These are phyloP conservation scores for Liquidambar formosana DNA, from an alignment of 164 flowering plant genomes.

Conservation along the genomic window DNA sequence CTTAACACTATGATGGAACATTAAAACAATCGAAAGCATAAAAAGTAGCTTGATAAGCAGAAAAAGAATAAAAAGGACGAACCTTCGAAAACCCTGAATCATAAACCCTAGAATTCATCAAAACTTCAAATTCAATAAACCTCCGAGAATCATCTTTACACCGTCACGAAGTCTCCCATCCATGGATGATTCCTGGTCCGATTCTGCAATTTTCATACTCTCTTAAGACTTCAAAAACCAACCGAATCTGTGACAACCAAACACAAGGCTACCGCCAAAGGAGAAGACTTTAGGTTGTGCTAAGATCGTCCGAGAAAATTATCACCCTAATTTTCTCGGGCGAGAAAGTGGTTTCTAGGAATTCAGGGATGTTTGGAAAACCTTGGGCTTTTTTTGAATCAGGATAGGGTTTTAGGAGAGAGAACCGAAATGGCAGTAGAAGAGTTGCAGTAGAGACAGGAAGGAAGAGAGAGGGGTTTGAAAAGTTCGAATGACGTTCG, in stretches of 20 bases:
- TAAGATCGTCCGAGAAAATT: not conserved
- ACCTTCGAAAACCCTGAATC: constrained; percentile 26
- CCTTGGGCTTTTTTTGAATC: not conserved
- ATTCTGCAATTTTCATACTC: constrained; percentile 17
- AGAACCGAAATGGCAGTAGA: constrained; percentile 3
- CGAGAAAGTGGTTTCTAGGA: not conserved
- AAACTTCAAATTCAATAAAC: constrained; percentile 11
- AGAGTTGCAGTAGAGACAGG: constrained; percentile 6
- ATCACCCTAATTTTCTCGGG: not conserved
- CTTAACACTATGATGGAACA: not conserved
- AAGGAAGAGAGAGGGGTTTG: constrained; percentile 21
- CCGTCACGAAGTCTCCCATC: not conserved
- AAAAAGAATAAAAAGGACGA: constrained; percentile 15
- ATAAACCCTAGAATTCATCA: constrained; percentile 21
- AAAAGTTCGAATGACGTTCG: constrained; percentile 20
- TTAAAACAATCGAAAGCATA: not conserved
- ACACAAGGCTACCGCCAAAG: constrained; percentile 11
- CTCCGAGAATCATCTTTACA: not conserved
- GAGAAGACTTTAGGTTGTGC: not conserved
- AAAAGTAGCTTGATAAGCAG: not conserved
- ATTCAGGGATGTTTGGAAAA: not conserved
- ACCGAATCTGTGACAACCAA: not conserved
- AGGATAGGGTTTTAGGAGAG: not conserved
- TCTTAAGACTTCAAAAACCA: constrained; percentile 5
- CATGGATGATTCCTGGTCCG: not conserved